A percentile compares a stretch with the other conserved stretches of the same genome.
Evolutionary conservation across 495 filamentous ascomycete genomes (phyloP).

Genomic region (Penicillium soppii): DNA sequence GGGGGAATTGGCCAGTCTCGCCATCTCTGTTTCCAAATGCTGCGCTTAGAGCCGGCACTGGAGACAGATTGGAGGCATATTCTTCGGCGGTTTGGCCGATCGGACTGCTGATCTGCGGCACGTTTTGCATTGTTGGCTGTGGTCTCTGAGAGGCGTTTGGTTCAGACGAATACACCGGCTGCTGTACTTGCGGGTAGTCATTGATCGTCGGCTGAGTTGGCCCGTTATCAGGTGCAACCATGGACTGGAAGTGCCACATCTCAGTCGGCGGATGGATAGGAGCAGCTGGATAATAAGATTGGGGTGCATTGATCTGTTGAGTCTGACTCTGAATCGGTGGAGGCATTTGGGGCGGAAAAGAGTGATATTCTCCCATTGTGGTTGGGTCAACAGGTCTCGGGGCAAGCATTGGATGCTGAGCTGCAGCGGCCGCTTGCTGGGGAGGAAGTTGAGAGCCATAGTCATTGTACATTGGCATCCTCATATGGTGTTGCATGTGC

Average conservation of each 20-base stretch:
- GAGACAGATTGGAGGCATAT: constrained; percentile 4
- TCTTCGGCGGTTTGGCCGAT: background rate
- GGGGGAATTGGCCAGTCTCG: background rate
- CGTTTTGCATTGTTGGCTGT: background rate
- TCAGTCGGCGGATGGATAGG: constrained; percentile 5
- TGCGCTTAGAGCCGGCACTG: background rate
- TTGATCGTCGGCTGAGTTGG: background rate
- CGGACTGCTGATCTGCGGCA: constrained; percentile 8
- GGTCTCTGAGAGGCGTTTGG: background rate
- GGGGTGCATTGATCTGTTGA: constrained; percentile 3
- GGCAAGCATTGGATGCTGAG: constrained; percentile 36
- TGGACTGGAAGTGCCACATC: constrained; percentile 8
- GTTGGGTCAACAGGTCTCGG: constrained; percentile 25
- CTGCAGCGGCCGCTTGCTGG: constrained; percentile 29
- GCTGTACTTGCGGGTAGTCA: constrained; percentile 13
- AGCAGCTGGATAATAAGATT: constrained; percentile 22
- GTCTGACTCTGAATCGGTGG: background rate
- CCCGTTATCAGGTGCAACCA: background rate
- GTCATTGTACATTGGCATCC: constrained; percentile 21
- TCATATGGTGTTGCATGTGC: constrained; percentile 21
- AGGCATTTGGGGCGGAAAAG: background rate
- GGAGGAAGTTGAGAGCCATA: constrained; percentile 17
- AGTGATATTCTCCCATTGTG: constrained; percentile 14
- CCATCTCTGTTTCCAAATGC: background rate
- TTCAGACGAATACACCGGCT: background rate